phyloP scores from a whole-genome alignment of 805 yeast genomes.

The Lipomyces yamadae region DNA sequence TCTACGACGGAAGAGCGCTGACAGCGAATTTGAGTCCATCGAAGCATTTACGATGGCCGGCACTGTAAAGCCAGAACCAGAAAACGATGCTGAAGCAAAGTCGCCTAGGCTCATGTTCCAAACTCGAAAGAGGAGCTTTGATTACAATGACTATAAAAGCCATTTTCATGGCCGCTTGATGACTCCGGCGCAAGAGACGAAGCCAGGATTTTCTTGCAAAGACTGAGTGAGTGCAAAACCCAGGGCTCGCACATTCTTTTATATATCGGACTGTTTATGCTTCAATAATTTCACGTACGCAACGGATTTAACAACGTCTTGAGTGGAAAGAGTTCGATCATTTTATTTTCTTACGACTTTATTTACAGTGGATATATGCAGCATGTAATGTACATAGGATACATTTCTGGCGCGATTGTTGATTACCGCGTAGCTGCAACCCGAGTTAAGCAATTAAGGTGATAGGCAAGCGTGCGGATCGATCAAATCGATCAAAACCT shows the following conservation, averaged over 20 bases:
- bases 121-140: conserved; percentile 22
- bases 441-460: no score
- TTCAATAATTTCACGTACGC: no score
- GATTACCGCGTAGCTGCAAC: no score
- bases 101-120: conserved; percentile 3
- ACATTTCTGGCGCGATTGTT: no score
- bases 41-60: conserved; percentile 2
- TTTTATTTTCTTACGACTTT: no score
- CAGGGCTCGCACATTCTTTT: not conserved
- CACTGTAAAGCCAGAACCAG: not conserved
- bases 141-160: conserved; percentile 33
- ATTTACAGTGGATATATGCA: no score
- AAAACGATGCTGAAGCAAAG: not conserved
- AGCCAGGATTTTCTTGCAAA: conserved; percentile 32
- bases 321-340: no score
- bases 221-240: not conserved
- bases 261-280: no score
- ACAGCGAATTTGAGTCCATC: conserved; percentile 4
- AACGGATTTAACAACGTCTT: no score
- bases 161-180: conserved; percentile 32
- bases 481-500: no score
- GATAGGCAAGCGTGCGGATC: no score
- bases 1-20: conserved; percentile 23
- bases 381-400: no score
- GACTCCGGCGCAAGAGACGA: conserved; percentile 32